Evolutionary conservation across 1,284 basidiomycete species (phyloP), one percentile per base, ranked within the genome.

Genomic region (Mycosarcoma mackinlayi): DNA sequence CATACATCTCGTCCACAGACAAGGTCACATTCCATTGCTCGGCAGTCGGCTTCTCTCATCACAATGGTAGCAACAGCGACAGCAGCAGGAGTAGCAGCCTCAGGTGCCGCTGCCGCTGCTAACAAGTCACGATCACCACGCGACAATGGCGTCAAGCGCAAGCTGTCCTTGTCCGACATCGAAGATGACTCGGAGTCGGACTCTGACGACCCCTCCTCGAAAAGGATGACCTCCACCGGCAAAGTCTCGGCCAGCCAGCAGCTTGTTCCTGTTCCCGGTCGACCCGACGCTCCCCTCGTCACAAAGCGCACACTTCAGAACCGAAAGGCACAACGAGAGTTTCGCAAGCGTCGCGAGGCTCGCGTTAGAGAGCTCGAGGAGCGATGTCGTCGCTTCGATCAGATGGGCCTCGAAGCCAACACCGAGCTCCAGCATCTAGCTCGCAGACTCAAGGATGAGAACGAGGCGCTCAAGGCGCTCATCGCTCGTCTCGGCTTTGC

Each of bases 341-440:
- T 79, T 38, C 66, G 76, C 49, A 79, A 79, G 70, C 60, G 77
- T 39, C 58, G 77, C 23, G 77, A 79, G 59, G 76, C 77, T 21
- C 65, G 77, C 21, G 76, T 78, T 1, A 61, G 65, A 37, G 77
- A 79, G 37, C 66, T 79, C 42, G 77, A 79, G 47, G 77, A 77
- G 50, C 59, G 75, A 59, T 76, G 73, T 53, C 60, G 77, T 27
- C 67, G 77, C 18, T 79, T 75, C 53, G 76, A 79, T 34, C 71
- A 79, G 62, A 76, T 78, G 71, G 76, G 77, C 38, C 54, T 79
- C 28, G 77, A 79, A 53, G 76, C 77, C 67, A 79, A 79, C 56
- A 37, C 61, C 13, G 76, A 77, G 52, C 66, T 79, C 19, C 77
- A 79, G 53, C 71, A 61, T 34, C 62, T 76, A 1, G 75, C 77